Conservation (phyloP, 2,329 filamentous ascomycete genomes). For the Ophiocordyceps polyrhachis-furcata region DNA sequence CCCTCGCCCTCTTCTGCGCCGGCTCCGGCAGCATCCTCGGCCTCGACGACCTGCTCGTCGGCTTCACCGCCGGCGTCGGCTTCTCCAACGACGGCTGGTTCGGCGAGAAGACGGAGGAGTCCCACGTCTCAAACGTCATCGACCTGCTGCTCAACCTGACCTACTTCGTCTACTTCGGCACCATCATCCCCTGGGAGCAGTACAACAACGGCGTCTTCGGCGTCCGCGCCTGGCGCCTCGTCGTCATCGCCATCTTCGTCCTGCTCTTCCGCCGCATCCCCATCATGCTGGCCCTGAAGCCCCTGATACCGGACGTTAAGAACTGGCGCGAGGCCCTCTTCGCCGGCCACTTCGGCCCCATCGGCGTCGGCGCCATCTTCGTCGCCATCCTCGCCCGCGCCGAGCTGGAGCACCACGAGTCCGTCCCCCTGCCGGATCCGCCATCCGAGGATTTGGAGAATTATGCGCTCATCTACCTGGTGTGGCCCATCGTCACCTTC, state of each 20-base stretch:
- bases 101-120: conserved; percentile 92
- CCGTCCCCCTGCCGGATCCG: conserved; percentile 51
- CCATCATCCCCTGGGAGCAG: conserved; percentile 89
- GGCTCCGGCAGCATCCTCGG: conserved; percentile 83
- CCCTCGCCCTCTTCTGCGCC: conserved; percentile 85
- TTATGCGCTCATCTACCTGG: conserved; percentile 59
- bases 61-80: conserved; percentile 89
- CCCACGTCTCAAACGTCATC: conserved; percentile 97
- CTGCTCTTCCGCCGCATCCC: conserved; percentile 92
- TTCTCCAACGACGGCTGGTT: conserved; percentile 99
- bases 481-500: conserved; percentile 93
- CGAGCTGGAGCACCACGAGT: conserved; percentile 62
- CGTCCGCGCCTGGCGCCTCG: conserved; percentile 68
- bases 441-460: conserved; percentile 35
- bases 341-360: conserved; percentile 92
- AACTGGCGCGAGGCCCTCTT: conserved; percentile 96
- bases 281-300: conserved; percentile 81
- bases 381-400: conserved; percentile 81
- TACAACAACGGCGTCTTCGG: conserved; percentile 64
- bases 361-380: conserved; percentile 92
- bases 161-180: conserved; percentile 95
- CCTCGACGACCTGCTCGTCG: conserved; percentile 82
- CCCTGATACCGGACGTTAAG: conserved; percentile 88
- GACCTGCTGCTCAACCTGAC: conserved; percentile 91
- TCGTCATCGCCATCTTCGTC: conserved; percentile 86